Percentiles rank a stretch among this genome's conserved stretches.
phyloP scores from a whole-genome alignment of 2,329 filamentous ascomycete genomes.

The Sphaceloma murrayae region DNA sequence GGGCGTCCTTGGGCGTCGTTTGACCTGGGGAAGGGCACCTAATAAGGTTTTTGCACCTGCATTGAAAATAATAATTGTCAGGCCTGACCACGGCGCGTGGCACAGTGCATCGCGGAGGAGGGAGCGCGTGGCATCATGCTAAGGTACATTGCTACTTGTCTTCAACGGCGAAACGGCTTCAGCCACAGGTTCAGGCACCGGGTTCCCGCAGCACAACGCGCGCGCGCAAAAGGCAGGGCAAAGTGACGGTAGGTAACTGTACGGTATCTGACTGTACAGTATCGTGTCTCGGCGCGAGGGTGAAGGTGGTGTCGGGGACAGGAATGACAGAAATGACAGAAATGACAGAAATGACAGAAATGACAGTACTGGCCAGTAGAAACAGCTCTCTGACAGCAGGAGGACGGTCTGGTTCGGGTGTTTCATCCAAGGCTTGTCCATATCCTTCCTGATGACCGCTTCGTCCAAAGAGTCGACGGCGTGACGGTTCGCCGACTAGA shows the following conservation, averaged over 20 bases:
- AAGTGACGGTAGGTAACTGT: not conserved
- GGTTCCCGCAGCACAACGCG: not conserved
- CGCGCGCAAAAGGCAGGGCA: not conserved
- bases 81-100: constrained; percentile 10
- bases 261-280: no score
- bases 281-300: not conserved
- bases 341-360: constrained; percentile 1
- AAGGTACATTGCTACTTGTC: not conserved
- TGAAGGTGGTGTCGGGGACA: not conserved
- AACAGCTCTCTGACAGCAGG: constrained; percentile 11
- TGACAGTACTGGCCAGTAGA: constrained; percentile 15
- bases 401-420: not conserved
- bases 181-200: constrained; percentile 1
- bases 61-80: no score
- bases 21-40: not conserved
- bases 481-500: not conserved
- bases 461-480: not conserved
- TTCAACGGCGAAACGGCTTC: not conserved
- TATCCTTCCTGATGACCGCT: not conserved
- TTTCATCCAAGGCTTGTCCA: not conserved
- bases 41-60: constrained; percentile 10
- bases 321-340: not conserved
- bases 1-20: no score
- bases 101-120: not conserved
- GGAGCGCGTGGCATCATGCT: not conserved